These are phyloP conservation scores for Ligustrum vulgare DNA, from an alignment of 257 asterid genomes.

Conservation along the genomic window DNA sequence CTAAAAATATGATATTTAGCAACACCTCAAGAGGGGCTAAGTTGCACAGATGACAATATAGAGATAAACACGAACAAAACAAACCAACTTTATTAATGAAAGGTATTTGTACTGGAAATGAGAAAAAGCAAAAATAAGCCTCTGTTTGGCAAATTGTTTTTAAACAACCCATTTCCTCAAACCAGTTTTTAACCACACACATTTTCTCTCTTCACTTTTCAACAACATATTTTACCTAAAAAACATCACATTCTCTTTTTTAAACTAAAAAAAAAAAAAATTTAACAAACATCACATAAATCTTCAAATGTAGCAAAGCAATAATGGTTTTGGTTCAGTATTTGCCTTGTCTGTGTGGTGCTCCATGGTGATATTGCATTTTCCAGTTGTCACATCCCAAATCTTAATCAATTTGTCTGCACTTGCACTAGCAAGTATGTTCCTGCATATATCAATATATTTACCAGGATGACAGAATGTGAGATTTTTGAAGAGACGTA, in stretches of 20 bases:
- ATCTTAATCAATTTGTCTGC: conserved; percentile 85
- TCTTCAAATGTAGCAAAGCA: no score
- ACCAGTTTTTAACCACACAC: no score
- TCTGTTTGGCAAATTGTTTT: no score
- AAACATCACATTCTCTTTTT: no score
- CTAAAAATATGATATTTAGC: no score
- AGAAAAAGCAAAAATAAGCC: no score
- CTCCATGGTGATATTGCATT: conserved; percentile 73
- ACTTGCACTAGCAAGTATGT: conserved; percentile 90
- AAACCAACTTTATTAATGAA: background rate
- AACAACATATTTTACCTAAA: no score
- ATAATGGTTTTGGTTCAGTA: background rate
- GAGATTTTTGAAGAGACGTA: background rate
- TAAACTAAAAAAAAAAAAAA: no score
- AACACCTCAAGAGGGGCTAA: no score
- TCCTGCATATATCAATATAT: conserved; percentile 44
- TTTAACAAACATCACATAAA: no score
- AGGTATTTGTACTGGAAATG: background rate
- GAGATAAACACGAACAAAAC: background rate
- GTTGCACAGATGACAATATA: background rate
- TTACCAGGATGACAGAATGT: background rate
- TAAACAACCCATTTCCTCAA: no score
- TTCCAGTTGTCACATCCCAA: conserved; percentile 82
- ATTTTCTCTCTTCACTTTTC: no score
- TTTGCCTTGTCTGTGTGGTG: conserved; percentile 86